Evolutionary conservation across 306 rosid species (phyloP), one percentile per base, ranked within the genome.

Genomic region (Rosa chinensis): DNA sequence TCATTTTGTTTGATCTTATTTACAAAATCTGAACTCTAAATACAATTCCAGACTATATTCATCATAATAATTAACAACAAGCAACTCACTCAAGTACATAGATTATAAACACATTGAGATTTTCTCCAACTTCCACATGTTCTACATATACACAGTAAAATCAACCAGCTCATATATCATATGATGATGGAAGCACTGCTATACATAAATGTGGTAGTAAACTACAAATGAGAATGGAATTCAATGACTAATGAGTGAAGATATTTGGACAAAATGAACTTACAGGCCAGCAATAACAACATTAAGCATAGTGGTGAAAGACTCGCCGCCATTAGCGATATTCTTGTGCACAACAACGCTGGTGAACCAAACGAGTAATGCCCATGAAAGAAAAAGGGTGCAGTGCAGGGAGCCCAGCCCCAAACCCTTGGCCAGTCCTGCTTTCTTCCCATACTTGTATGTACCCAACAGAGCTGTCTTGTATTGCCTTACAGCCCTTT

Each of bases 201-300:
- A 8, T 39, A 20, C 16, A 42, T 39, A 66, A 66, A 75, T 32
- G 73, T 28, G 50, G 42, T 70, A 49, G 28, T 40, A 43, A 4
- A 76, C 8, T 18, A 62, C 40, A 7, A 66, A 66, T 66, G 20
- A 17, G 49, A 20, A 66, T 40, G 72, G 25, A 20, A 39, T 66
- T 5, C 11, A 35, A 66, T 10, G 47, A 66, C 48, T 17, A 16
- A 66, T 17, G 72, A 39, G 49, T 1, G 7, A 66, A 66, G 48
- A 66, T 40, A 37, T 40, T 8, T 2, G 13, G 28, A 40, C 25
- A 40, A 39, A 39, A 17, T 39, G 48, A 40, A 73, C 99, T 87
- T 87, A 95, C 99, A 95, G 90, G 91, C 99, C 99, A 80, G 99
- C 86, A 79, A 95, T 92, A 2, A 95, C 99, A 64, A 95, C 99